Evolutionary conservation across 768 basidiomycete species (phyloP), one percentile per base, ranked within the genome.

Genomic region (Suillus occidentalis): DNA sequence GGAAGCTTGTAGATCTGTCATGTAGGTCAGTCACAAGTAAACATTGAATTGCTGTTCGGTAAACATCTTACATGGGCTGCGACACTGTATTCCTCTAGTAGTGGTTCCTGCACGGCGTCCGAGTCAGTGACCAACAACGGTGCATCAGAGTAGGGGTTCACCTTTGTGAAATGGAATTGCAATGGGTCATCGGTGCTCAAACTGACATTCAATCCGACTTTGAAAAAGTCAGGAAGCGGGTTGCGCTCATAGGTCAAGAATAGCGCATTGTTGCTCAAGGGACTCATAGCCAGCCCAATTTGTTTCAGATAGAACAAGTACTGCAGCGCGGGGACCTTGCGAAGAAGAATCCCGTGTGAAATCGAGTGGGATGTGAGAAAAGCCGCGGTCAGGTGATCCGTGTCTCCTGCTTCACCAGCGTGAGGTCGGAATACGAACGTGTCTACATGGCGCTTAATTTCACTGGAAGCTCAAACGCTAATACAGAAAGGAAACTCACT

Each of bases 131-230:
- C 39, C 55, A 2, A 10, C 45, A 6, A 25, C 34, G 40, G 2
- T 20, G 6, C 14, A 28, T 20, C 62, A 60, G 50, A 18, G 50
- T 1, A n/a, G n/a, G 34, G 37, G 65, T 83, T 40, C 60, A 90
- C 95, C 84, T 97, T 97, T 37, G 97, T 99, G 78, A 99, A 97
- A 79, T 99, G 97, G 80, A 99, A 97, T 78, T 99, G 97, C 45
- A 96, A 80, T 5, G 94, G 95, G 74, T 95, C 94, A 76, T 98
- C 97, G 1, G 97, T 98, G 68, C 95, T 97, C 77, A 98, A 78
- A 75, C 94, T 95, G 67, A 98, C 94, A 75, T 99, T 99, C 69
- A 99, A 80, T 25, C 97, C 97, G 0, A 90, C 89, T 76, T 94
- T 90, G 85, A 99, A 99, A 79, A 97, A 99, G 71, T 97, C 95